These are phyloP conservation scores for Mucor plumbeus DNA, from an alignment of 371 early-diverging fungal genomes.

Conservation along the genomic window DNA sequence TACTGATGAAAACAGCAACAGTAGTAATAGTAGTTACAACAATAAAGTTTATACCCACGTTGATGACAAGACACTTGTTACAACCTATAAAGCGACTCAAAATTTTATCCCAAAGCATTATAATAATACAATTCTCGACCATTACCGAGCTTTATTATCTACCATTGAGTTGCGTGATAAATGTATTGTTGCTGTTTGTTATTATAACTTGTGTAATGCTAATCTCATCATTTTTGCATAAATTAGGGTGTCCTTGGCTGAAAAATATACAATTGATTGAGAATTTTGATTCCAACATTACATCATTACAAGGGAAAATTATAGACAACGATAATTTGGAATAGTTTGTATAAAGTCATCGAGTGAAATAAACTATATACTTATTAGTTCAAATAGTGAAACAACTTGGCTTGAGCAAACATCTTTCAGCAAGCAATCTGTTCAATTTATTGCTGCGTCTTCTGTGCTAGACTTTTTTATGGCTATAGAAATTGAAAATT, in stretches of 20 bases:
- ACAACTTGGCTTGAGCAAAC: conserved; percentile 10
- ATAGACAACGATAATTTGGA: background rate
- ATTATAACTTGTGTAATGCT: background rate
- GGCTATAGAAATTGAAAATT: conserved; percentile 7
- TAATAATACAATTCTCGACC: background rate
- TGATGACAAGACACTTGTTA: background rate
- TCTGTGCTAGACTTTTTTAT: background rate
- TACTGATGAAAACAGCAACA: too few relatives aligned
- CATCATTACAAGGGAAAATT: conserved; percentile 11
- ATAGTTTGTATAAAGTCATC: background rate
- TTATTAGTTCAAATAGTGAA: background rate
- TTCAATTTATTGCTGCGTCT: conserved; percentile 17
- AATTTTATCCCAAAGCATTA: background rate
- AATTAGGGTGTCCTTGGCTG: conserved; percentile 25
- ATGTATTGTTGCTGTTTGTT: conserved; percentile 13
- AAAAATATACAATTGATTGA: conserved; percentile 2
- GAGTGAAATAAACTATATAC: background rate
- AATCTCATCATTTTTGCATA: background rate
- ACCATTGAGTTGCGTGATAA: conserved; percentile 12
- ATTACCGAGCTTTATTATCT: conserved; percentile 8
- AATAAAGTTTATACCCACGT: background rate
- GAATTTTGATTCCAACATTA: conserved; percentile 3
- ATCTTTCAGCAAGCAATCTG: conserved; percentile 2
- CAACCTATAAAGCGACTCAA: background rate
- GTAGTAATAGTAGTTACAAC: too few relatives aligned